Evolutionary conservation across 352 stramenopile species (phyloP), one percentile per base, ranked within the genome.

Genomic region (Phytopythium oedochilum): DNA sequence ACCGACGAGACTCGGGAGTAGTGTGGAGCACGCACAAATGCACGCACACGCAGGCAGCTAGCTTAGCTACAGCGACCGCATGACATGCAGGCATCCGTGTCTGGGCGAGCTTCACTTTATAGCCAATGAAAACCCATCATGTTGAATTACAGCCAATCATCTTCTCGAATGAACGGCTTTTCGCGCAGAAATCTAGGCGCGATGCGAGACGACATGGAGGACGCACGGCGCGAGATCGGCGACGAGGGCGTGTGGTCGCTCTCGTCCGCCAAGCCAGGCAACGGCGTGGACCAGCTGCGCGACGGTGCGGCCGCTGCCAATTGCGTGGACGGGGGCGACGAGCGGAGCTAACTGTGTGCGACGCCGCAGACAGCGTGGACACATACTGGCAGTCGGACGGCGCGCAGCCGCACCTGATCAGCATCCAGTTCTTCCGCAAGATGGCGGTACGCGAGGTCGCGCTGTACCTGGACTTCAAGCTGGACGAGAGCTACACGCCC

Each of bases 401-500:
- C 36, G 67, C 80, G 18, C 96, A 98, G 68, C 96, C 97, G 26
- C 97, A 99, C 63, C 77, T 97, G 47, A 98, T 99, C 67, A 98
- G 98, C 73, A 94, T 99, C 51, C 94, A 99, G 71, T 99, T 99
- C 71, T 80, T 88, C 50, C 86, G 89, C 63, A 97, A 98, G 63
- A 94, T 94, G 68, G 88, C 86, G 7, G 77, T 99, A 20, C 88
- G 79, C 20, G 92, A 98, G 63, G 79, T 99, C 32, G 89, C 91
- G 29, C 64, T 99, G n/a, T 99, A 98, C 64, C 73, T 99, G 17
- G 95, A 99, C 75, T 98, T 98, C 77, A 97, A 91, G 58, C 72
- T 98, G 25, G 96, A 99, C 64, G 96, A 99, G 77, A 97, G 90
- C 64, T 99, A 99, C 69, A 99, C 97, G 11, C 96, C 97, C 5